Conservation (phyloP, 768 basidiomycete species). For the Boletellus ananas region DNA sequence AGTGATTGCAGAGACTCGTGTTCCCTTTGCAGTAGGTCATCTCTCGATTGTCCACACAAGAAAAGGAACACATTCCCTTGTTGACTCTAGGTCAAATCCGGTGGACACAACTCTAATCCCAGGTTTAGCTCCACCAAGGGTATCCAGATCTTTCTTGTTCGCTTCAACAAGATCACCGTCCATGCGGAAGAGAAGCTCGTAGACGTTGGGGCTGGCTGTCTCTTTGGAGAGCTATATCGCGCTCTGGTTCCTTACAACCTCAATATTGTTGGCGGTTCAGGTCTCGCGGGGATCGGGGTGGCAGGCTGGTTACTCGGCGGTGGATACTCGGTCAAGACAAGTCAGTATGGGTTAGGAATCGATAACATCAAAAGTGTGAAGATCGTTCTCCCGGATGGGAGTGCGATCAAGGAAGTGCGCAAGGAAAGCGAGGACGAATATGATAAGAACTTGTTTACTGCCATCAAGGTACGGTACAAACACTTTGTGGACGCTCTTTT, state of each 20-base stretch:
- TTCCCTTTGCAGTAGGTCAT: conserved; percentile 12
- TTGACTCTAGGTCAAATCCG: conserved; percentile 28
- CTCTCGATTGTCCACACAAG: neutral
- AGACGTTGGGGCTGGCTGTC: conserved; percentile 24
- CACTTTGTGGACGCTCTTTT: too few species aligned
- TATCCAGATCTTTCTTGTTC: conserved; percentile 27
- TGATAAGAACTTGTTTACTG: conserved; percentile 1
- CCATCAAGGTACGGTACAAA: conserved; percentile 6
- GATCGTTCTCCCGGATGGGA: conserved; percentile 31
- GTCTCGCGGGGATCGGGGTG: conserved; percentile 27
- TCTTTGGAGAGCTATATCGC: conserved; percentile 29
- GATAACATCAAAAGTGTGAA: conserved; percentile 30
- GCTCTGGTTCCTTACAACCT: conserved; percentile 4
- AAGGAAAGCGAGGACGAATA: too few species aligned
- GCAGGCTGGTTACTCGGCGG: conserved; percentile 33
- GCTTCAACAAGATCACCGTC: conserved; percentile 21
- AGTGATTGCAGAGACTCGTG: conserved; percentile 3
- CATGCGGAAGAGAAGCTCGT: conserved; percentile 4
- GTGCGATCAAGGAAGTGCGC: neutral
- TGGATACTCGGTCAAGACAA: conserved; percentile 34
- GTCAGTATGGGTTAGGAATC: conserved; percentile 31
- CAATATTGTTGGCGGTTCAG: conserved; percentile 25
- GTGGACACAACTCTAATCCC: conserved; percentile 29
- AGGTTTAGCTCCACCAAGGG: conserved; percentile 33
- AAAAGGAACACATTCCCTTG: neutral